Percentiles rank a stretch among this genome's conserved stretches.
Evolutionary conservation across 306 rosid genomes (phyloP).

Genomic region (Begonia loranthoides): DNA sequence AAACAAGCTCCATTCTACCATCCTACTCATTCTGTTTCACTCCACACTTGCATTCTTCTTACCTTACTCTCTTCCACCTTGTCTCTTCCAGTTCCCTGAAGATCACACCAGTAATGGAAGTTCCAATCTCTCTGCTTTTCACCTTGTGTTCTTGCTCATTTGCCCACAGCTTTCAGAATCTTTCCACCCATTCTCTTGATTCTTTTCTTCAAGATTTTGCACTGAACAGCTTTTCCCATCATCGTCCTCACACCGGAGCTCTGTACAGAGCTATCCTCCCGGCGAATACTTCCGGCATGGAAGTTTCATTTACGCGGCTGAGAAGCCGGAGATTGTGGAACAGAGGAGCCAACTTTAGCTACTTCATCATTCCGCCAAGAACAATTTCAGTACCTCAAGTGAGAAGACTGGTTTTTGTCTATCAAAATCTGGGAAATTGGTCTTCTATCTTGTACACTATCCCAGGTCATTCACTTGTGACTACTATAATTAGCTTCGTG

Average conservation of each 20-base stretch:
- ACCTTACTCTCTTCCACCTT: too few species aligned
- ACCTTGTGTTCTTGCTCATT: conserved; percentile 22
- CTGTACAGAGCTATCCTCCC: conserved; percentile 48
- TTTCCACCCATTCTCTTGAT: conserved; percentile 33
- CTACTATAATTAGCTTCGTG: conserved; percentile 61
- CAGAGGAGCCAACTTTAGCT: conserved; percentile 56
- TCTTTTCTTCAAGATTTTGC: conserved; percentile 46
- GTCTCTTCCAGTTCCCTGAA: too few species aligned
- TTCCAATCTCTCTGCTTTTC: conserved; percentile 17
- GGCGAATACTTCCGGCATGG: conserved; percentile 49
- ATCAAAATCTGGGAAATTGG: conserved; percentile 63
- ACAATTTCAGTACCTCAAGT: conserved; percentile 61
- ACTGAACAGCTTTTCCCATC: conserved; percentile 28
- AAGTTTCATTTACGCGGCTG: conserved; percentile 47
- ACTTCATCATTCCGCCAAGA: conserved; percentile 56
- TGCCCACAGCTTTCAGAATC: conserved; percentile 24
- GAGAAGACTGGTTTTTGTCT: conserved; percentile 54
- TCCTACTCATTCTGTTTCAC: conserved; percentile 3
- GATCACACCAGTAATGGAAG: not conserved
- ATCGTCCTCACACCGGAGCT: conserved; percentile 50
- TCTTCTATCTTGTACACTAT: conserved; percentile 42
- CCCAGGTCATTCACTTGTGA: conserved; percentile 47
- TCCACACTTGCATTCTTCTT: not conserved
- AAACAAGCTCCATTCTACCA: not conserved
- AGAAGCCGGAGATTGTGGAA: conserved; percentile 65